Percentiles rank a stretch among this genome's conserved stretches.
These are phyloP conservation scores for Plantago major DNA, from an alignment of 257 asterid species.

Conservation along the genomic window DNA sequence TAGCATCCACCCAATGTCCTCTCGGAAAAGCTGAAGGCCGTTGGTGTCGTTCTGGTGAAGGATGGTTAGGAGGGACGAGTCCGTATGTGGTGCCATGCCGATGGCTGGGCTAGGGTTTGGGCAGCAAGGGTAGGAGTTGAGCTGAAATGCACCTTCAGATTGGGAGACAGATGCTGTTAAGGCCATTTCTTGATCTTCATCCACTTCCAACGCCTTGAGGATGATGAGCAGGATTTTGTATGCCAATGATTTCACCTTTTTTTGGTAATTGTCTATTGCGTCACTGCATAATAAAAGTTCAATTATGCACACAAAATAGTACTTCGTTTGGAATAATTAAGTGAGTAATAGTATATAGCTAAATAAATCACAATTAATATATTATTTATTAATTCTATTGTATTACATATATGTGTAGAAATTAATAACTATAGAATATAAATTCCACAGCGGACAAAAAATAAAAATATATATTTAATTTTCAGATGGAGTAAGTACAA, in stretches of 20 bases:
- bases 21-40: conserved; percentile 62
- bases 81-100: conserved; percentile 87
- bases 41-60: conserved; percentile 61
- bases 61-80: conserved; percentile 59
- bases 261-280: conserved; percentile 60
- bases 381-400: too few relatives aligned
- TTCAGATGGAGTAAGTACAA: too few relatives aligned
- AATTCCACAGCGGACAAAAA: too few relatives aligned
- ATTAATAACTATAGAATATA: too few relatives aligned
- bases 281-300: conserved; percentile 44
- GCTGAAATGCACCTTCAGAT: conserved; percentile 56
- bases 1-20: conserved; percentile 45
- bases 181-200: conserved; percentile 25
- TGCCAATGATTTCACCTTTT: conserved; percentile 53
- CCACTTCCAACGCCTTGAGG: conserved; percentile 40
- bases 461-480: too few relatives aligned
- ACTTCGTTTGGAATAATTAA: too few relatives aligned
- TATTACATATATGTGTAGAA: too few relatives aligned
- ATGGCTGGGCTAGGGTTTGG: conserved; percentile 66
- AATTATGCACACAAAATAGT: too few relatives aligned
- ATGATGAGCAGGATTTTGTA: conserved; percentile 37
- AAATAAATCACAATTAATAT: too few relatives aligned
- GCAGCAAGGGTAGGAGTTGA: conserved; percentile 79
- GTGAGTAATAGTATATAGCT: too few relatives aligned
- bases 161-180: conserved; percentile 12